Percentiles rank a stretch among this genome's conserved stretches.
Conservation (phyloP, 2,329 filamentous ascomycete genomes). For the Elsinoe arachidis region DNA sequence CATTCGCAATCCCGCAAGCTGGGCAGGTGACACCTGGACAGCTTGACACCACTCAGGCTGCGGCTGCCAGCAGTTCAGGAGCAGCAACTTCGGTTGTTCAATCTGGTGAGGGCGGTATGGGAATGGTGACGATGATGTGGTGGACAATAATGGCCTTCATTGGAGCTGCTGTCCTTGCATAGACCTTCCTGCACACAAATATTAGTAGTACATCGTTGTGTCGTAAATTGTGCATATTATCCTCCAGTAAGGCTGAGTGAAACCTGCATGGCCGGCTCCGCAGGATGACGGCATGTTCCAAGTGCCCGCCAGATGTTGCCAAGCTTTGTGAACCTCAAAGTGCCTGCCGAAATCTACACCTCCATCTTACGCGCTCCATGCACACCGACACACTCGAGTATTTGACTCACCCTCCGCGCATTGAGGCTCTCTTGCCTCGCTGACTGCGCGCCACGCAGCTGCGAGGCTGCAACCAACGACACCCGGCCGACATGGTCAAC, state of each 20-base stretch:
- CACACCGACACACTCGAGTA: neutral
- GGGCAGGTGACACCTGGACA: conserved; percentile 10
- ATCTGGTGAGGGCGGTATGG: neutral
- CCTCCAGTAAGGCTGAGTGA: too few species aligned
- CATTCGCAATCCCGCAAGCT: conserved; percentile 22
- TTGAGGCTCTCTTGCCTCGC: neutral
- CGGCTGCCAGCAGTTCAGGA: neutral
- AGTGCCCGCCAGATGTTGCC: too few species aligned
- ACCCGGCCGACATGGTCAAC: neutral
- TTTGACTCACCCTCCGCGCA: neutral
- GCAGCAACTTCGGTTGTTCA: neutral
- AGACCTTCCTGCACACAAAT: too few species aligned
- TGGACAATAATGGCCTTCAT: neutral
- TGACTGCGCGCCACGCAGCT: conserved; percentile 5
- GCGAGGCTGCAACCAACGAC: neutral
- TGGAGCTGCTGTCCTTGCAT: too few species aligned
- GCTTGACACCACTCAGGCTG: neutral
- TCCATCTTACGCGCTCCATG: neutral
- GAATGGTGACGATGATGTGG: neutral
- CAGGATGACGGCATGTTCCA: too few species aligned
- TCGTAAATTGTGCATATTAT: too few species aligned
- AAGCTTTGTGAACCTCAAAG: neutral
- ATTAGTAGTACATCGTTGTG: too few species aligned
- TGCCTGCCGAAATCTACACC: neutral
- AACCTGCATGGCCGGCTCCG: too few species aligned